Conservation (phyloP, 257 asterid genomes). For the Forsythia suspensa region DNA sequence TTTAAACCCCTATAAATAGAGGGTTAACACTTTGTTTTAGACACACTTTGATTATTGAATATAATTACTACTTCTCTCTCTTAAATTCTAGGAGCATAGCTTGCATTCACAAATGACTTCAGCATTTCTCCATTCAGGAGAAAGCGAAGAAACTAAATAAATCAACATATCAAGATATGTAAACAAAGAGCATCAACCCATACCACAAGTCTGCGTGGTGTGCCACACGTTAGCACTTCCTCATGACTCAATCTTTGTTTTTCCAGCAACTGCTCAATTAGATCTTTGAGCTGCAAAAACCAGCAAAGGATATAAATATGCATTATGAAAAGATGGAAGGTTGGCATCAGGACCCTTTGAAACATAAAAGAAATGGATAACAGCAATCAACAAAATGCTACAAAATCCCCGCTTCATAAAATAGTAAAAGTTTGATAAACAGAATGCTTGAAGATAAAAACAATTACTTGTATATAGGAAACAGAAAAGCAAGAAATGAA, state of each 20-base stretch:
- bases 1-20: no score
- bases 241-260: constrained; percentile 78
- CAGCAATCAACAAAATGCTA: constrained; percentile 8
- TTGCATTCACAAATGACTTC: background rate
- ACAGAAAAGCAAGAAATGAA: constrained; percentile 13
- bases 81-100: background rate
- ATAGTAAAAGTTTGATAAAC: background rate
- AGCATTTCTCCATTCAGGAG: constrained; percentile 11
- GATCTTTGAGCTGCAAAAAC: constrained; percentile 78
- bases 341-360: constrained; percentile 6
- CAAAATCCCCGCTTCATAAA: constrained; percentile 10
- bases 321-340: constrained; percentile 4
- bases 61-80: no score
- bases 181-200: constrained; percentile 24
- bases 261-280: constrained; percentile 68
- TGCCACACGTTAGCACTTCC: constrained; percentile 71
- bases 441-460: constrained; percentile 12
- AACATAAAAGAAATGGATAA: constrained; percentile 14
- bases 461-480: background rate
- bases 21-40: no score
- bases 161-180: constrained; percentile 16
- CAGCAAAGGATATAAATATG: constrained; percentile 18
- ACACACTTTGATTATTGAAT: no score
- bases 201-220: constrained; percentile 98
- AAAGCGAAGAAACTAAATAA: constrained; percentile 11